These are phyloP conservation scores for Picea sitchensis DNA, from an alignment of 75 land plant genomes.

Conservation along the genomic window DNA sequence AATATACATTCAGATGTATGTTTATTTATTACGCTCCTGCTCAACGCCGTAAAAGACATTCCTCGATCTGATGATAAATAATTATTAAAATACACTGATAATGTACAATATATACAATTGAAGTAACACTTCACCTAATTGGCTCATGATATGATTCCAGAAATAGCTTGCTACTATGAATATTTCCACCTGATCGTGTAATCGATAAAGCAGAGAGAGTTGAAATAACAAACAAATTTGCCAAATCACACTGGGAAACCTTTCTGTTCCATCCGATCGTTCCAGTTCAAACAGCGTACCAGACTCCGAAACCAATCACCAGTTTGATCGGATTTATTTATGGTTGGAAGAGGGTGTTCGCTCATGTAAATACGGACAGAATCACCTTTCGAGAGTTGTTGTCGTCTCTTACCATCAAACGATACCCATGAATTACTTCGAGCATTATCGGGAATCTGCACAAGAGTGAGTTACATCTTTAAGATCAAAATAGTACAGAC, in stretches of 20 bases:
- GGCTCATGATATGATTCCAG: background rate
- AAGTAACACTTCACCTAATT: background rate
- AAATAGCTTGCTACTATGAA: too few species aligned
- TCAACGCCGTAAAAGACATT: too few species aligned
- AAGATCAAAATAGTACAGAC: too few species aligned
- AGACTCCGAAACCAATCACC: constrained; percentile 97
- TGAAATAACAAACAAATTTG: background rate
- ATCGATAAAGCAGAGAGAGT: background rate
- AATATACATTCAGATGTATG: too few species aligned
- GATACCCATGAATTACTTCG: constrained; percentile 99
- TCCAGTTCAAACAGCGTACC: constrained; percentile 93
- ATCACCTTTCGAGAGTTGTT: constrained; percentile 92
- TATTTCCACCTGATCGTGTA: background rate
- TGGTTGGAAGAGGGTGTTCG: constrained; percentile 92
- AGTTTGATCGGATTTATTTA: constrained; percentile 96
- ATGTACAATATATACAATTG: constrained; percentile 10
- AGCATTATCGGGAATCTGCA: constrained; percentile 85
- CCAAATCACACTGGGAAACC: constrained; percentile 27
- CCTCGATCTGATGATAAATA: too few species aligned
- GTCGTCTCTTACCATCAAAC: constrained; percentile 98
- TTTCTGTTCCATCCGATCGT: constrained; percentile 89
- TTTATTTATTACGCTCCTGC: too few species aligned
- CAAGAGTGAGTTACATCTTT: too few species aligned
- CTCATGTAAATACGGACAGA: constrained; percentile 89
- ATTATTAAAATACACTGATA: background rate